Percentiles rank a stretch among this genome's conserved stretches.
Evolutionary conservation across 1,139 yeast species (phyloP).

Genomic region (Geotrichum klebahnii): DNA sequence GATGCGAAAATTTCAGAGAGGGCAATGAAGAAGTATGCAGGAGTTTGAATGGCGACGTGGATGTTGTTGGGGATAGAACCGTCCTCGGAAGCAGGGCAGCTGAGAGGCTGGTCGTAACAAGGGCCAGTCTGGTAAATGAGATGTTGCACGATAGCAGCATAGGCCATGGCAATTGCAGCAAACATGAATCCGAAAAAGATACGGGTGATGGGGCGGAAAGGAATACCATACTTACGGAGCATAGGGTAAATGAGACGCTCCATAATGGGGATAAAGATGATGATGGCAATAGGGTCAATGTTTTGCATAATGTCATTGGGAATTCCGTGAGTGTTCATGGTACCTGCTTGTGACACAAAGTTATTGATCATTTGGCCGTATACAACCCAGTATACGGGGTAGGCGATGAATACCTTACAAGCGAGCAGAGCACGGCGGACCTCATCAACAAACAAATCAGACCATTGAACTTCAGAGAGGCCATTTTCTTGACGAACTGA

Average conservation of each 20-base stretch:
- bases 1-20: constrained; percentile 63
- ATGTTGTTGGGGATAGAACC: constrained; percentile 47
- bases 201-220: constrained; percentile 56
- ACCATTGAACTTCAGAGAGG: constrained; percentile 50
- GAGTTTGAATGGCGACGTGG: constrained; percentile 61
- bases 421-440: constrained; percentile 55
- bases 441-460: constrained; percentile 60
- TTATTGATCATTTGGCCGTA: constrained; percentile 66
- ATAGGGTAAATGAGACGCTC: constrained; percentile 54
- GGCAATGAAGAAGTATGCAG: constrained; percentile 60
- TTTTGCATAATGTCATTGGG: constrained; percentile 66
- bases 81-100: constrained; percentile 39
- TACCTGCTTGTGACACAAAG: constrained; percentile 61
- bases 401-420: constrained; percentile 59
- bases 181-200: constrained; percentile 72
- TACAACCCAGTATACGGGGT: constrained; percentile 64
- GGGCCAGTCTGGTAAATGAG: constrained; percentile 70
- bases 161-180: constrained; percentile 65
- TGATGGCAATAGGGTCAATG: constrained; percentile 57
- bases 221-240: constrained; percentile 47
- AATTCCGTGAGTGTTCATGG: constrained; percentile 58
- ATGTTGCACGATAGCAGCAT: constrained; percentile 79
- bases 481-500: constrained; percentile 42
- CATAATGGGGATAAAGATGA: constrained; percentile 58
- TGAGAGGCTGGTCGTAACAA: constrained; percentile 60